Base-by-base conservation (phyloP, 2,329 filamentous ascomycete species). In the Calonectria pauciramosa region DNA sequence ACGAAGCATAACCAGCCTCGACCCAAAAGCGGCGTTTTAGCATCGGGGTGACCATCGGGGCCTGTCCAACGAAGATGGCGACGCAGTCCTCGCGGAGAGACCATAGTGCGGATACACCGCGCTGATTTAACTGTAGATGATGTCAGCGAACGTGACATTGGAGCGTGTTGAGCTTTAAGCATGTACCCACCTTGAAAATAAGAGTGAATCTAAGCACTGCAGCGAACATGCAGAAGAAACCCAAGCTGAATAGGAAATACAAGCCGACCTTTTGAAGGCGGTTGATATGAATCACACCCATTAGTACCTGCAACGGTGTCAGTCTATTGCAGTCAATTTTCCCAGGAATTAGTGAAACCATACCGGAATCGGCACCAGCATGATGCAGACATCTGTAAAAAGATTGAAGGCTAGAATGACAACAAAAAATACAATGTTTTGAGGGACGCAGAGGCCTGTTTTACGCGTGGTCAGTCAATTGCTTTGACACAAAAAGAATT, bases 351-450 rank as follows among this genome's bases (percentile, higher is more conserved):
- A 28, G 7, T 36, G 30, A 20, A 28, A 3, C 10, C 56, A 10
- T 63, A 63, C 56, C 23, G 56, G 56, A 63, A 63, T 63, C 11
- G 56, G 56, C 23, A 63, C 36, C 3, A 63, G 56, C 56, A 63
- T 63, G 32, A 63, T 63, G 56, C 56, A 63, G 9, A 63, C 23
- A 28, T 63, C 56, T n/a, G 56, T 63, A 2, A 63, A 30, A 1
- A 63, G 34, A 18, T 63, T 63, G 36, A 63, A 63, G 2, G 10
- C 16, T 11, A 63, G 10, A 6, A 63, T 63, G 2, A 63, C 56
- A 30, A 63, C 56, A 30, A 63, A 63, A 41, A 63, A 63, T 4
- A 63, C 56, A 63, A 63, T 28, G 16, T 63, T 63, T 7, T 63
- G 56, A 28, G 56, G 56, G 9, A 63, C 56, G 26, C 56, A 63